Evolutionary conservation across 176 grass and related monocot species (phyloP).

Genomic region (Cocos nucifera): DNA sequence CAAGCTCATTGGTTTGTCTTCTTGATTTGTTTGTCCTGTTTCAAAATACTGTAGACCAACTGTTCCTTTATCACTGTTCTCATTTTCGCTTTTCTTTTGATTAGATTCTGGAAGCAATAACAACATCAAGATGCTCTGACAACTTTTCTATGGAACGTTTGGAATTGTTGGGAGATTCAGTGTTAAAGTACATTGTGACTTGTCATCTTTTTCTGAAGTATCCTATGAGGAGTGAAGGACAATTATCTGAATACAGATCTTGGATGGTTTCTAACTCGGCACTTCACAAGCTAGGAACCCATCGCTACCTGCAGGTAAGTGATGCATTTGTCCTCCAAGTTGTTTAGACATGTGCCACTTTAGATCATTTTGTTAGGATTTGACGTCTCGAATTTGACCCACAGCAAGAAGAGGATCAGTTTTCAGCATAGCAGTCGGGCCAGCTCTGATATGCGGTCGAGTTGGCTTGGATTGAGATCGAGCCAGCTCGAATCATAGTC

Average conservation of each 20-base stretch:
- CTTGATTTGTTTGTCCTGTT: not conserved
- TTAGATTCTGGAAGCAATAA: constrained; percentile 4
- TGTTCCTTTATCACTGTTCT: not conserved
- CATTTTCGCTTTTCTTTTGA: not conserved
- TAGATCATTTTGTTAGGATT: no score
- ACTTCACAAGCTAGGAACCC: not conserved
- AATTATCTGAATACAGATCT: constrained; percentile 1
- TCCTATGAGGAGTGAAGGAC: constrained; percentile 1
- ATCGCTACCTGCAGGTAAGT: not conserved
- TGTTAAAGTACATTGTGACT: not conserved
- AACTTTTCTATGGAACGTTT: not conserved
- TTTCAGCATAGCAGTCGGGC: no score
- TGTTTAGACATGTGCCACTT: not conserved
- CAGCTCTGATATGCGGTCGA: no score
- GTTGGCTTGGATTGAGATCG: no score
- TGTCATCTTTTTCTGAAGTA: constrained; percentile 4
- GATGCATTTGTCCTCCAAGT: not conserved
- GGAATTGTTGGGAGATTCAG: constrained; percentile 4
- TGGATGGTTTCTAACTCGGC: not conserved
- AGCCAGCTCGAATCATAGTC: no score
- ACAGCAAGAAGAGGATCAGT: no score
- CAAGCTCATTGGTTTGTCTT: constrained; percentile 1
- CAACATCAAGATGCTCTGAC: constrained; percentile 2
- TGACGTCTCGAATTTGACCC: no score
- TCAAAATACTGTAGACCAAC: no score